Conservation (phyloP, 78 protist genomes). For the Dictyostelium discoideum region DNA sequence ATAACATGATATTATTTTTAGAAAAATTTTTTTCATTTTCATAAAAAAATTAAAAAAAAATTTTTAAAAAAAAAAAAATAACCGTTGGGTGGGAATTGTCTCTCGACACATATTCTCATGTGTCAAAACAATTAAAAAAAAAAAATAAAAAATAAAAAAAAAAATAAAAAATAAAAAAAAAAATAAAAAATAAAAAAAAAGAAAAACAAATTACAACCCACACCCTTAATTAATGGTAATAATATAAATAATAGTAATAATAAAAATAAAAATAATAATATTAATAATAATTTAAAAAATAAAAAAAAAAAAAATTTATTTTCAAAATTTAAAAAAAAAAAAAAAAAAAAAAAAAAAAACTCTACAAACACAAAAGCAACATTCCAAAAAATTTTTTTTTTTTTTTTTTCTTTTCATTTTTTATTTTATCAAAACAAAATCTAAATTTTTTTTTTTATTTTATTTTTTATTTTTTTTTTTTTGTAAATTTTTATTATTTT, state of each 20-base stretch:
- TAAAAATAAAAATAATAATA: too few relatives aligned
- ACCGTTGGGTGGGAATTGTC: background rate
- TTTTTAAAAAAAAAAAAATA: too few relatives aligned
- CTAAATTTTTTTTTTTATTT: background rate
- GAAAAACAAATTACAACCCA: background rate
- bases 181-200: background rate
- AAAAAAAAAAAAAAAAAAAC: conserved; percentile 9
- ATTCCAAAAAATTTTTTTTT: background rate
- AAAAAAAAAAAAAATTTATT: conserved; percentile 19
- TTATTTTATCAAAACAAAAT: background rate
- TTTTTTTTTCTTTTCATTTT: background rate
- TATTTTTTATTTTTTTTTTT: background rate
- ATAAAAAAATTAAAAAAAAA: too few relatives aligned
- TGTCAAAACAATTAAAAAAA: background rate
- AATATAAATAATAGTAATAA: too few relatives aligned
- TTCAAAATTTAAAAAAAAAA: too few relatives aligned
- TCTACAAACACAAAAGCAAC: background rate
- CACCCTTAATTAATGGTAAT: background rate
- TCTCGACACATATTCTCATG: background rate
- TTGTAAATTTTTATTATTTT: background rate
- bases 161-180: background rate
- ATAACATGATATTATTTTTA: background rate
- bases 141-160: background rate
- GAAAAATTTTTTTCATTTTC: background rate
- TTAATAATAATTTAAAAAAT: background rate